Percentiles rank a stretch among this genome's conserved stretches.
phyloP scores from a whole-genome alignment of 1,139 yeast genomes.

The Geotrichum citri-aurantii region DNA sequence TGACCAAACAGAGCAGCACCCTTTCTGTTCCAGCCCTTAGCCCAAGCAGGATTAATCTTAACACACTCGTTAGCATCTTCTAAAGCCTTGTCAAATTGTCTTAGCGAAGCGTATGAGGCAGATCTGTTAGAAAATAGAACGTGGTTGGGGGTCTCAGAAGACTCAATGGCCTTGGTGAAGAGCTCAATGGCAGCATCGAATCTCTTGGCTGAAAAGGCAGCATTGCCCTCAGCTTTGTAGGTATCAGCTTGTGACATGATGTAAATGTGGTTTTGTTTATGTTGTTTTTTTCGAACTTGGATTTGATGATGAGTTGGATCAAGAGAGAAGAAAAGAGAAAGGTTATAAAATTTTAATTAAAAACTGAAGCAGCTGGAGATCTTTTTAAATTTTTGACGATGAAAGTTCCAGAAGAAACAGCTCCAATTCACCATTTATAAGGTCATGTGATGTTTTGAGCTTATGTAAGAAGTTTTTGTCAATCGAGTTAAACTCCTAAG shows the following conservation, averaged over 20 bases:
- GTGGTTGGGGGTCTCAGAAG: slow-evolving; percentile 76
- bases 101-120: slow-evolving; percentile 81
- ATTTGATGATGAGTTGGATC: neutral
- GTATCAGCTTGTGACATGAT: slow-evolving; percentile 8
- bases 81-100: slow-evolving; percentile 66
- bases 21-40: slow-evolving; percentile 89
- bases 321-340: neutral
- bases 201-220: slow-evolving; percentile 84
- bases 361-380: neutral
- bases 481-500: too few relatives aligned
- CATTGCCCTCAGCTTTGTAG: slow-evolving; percentile 62
- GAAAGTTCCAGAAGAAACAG: neutral
- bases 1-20: slow-evolving; percentile 91
- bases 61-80: slow-evolving; percentile 81
- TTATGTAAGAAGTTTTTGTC: neutral
- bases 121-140: slow-evolving; percentile 90
- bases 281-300: neutral
- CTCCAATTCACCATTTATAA: neutral
- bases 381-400: neutral
- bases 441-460: neutral
- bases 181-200: slow-evolving; percentile 71
- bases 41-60: slow-evolving; percentile 76
- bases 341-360: neutral
- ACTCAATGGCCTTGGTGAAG: slow-evolving; percentile 83
- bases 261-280: neutral